phyloP scores from a whole-genome alignment of 2,329 filamentous ascomycete genomes.

The Tolypocladium nubicola region DNA sequence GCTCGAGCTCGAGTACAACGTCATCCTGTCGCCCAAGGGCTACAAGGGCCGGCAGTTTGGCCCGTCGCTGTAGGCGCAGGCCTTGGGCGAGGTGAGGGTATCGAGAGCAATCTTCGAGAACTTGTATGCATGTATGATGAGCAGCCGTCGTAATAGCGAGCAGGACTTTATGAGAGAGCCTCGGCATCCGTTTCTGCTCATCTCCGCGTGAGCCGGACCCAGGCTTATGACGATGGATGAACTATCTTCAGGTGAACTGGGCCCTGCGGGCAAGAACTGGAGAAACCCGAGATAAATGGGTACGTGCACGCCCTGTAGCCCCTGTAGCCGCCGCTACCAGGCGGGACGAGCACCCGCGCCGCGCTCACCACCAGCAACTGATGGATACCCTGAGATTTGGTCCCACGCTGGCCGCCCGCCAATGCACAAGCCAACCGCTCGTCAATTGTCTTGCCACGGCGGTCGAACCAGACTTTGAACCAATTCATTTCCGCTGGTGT shows the following conservation, averaged over 20 bases:
- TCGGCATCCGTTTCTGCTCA: neutral
- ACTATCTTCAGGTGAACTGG: neutral
- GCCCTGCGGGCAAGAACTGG: neutral
- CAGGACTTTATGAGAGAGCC: neutral
- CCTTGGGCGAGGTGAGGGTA: neutral
- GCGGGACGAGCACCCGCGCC: neutral
- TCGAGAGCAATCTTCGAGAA: neutral
- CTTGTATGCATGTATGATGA: neutral
- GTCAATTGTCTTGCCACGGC: neutral
- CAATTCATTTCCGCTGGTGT: neutral
- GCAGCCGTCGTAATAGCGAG: neutral
- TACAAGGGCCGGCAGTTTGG: conserved; percentile 24
- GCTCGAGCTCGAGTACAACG: conserved; percentile 30
- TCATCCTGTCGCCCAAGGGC: conserved; percentile 31
- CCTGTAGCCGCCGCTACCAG: neutral
- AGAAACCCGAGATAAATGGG: neutral
- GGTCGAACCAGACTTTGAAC: neutral
- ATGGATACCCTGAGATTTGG: neutral
- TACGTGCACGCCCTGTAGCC: neutral
- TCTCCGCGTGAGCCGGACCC: neutral
- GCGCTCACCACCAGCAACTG: neutral
- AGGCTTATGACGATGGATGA: neutral
- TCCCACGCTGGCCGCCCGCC: neutral
- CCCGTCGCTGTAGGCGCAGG: neutral
- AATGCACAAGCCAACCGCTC: neutral